Evolutionary conservation across 2,329 filamentous ascomycete genomes (phyloP).

Genomic region (Fonsecaea pedrosoi): DNA sequence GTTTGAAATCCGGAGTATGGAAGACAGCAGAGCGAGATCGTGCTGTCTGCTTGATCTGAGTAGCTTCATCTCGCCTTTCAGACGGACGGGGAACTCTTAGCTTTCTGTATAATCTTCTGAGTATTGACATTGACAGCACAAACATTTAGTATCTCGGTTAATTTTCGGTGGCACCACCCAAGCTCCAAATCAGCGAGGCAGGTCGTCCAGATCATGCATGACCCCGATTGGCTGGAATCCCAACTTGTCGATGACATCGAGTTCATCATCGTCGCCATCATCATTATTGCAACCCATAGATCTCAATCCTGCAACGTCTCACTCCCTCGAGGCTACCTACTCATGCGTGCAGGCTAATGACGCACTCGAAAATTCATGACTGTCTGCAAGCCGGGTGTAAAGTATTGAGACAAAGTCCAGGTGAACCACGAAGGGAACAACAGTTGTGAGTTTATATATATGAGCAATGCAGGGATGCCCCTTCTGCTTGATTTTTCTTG

Average conservation of each 20-base stretch:
- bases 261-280: not conserved
- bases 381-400: not conserved
- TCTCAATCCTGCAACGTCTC: not conserved
- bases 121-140: not conserved
- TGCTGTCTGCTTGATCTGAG: constrained; percentile 12
- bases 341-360: not conserved
- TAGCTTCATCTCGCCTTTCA: constrained; percentile 19
- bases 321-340: not conserved
- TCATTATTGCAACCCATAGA: not conserved
- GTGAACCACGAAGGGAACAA: not conserved
- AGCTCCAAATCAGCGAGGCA: not conserved
- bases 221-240: not conserved
- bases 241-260: not conserved
- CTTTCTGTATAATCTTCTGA: not conserved
- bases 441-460: not conserved
- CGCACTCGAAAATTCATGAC: not conserved
- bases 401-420: not conserved
- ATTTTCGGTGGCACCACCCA: not conserved
- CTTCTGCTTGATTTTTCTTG: not conserved
- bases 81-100: not conserved
- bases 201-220: not conserved
- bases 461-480: not conserved
- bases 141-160: not conserved
- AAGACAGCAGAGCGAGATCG: constrained; percentile 28
- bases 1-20: constrained; percentile 27